These are phyloP conservation scores for Aspergillus sp. DNA, from an alignment of 2,329 filamentous ascomycete genomes.

Conservation along the genomic window DNA sequence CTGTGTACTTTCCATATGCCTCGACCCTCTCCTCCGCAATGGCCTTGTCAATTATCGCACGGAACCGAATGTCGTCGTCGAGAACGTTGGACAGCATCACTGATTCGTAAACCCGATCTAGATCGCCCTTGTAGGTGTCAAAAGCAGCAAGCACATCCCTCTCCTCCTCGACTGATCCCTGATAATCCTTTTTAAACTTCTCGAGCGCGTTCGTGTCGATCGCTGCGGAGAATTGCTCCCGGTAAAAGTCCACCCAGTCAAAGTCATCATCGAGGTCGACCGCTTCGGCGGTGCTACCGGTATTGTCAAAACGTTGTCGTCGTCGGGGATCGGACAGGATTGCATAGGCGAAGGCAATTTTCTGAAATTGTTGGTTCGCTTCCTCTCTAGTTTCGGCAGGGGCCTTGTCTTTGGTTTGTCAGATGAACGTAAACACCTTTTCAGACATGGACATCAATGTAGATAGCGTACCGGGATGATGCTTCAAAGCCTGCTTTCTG, in stretches of 20 bases:
- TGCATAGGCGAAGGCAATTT: slow-evolving; percentile 91
- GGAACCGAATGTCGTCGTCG: slow-evolving; percentile 84
- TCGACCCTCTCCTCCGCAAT: slow-evolving; percentile 72
- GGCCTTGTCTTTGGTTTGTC: slow-evolving; percentile 70
- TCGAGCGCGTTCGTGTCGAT: slow-evolving; percentile 76
- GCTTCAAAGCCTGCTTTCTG: slow-evolving; percentile 83
- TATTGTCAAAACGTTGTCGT: slow-evolving; percentile 84
- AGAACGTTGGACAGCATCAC: slow-evolving; percentile 87
- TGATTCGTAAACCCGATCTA: slow-evolving; percentile 76
- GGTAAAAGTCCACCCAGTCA: slow-evolving; percentile 89
- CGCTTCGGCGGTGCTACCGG: slow-evolving; percentile 84
- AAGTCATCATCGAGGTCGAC: slow-evolving; percentile 76
- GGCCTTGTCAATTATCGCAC: slow-evolving; percentile 77
- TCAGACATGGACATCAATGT: slow-evolving; percentile 15
- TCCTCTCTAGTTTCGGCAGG: slow-evolving; percentile 66
- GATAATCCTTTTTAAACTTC: slow-evolving; percentile 77
- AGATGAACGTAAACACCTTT: neutral
- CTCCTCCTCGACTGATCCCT: slow-evolving; percentile 82
- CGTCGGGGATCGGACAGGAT: slow-evolving; percentile 82
- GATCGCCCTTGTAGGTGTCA: slow-evolving; percentile 70
- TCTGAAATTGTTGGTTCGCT: slow-evolving; percentile 83
- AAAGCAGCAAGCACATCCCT: slow-evolving; percentile 78
- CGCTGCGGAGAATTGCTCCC: slow-evolving; percentile 77
- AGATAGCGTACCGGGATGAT: slow-evolving; percentile 73
- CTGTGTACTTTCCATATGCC: slow-evolving; percentile 69